Percentiles rank a stretch among this genome's conserved stretches.
Evolutionary conservation across 2,329 filamentous ascomycete species (phyloP).

Genomic region (Bretziella fagacearum): DNA sequence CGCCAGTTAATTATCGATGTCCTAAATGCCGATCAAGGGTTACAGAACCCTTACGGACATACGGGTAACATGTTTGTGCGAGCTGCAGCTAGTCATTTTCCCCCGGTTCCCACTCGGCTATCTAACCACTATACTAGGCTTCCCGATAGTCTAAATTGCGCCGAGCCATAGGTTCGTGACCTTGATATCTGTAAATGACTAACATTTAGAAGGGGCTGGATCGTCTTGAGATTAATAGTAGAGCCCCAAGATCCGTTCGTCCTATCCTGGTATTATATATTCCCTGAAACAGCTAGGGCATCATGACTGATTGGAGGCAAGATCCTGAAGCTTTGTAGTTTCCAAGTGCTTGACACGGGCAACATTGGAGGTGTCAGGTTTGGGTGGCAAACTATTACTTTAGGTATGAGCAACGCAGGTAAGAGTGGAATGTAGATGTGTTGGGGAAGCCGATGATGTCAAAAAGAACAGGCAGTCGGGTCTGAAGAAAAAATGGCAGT

Average conservation of each 20-base stretch:
- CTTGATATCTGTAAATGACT: too few species aligned
- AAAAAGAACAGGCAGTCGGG: too few species aligned
- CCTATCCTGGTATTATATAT: neutral
- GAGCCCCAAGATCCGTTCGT: neutral
- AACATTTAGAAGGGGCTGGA: too few species aligned
- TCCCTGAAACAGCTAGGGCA: neutral
- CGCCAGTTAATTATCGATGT: neutral
- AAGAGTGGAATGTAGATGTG: too few species aligned
- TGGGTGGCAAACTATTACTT: too few species aligned
- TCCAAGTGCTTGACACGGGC: too few species aligned
- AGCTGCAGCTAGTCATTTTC: neutral
- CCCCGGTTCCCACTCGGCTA: neutral
- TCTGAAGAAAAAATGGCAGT: too few species aligned
- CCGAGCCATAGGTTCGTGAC: too few species aligned
- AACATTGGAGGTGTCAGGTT: too few species aligned
- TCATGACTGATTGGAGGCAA: neutral
- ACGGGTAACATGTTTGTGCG: neutral
- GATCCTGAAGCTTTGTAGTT: neutral
- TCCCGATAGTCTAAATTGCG: neutral
- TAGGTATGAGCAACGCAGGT: too few species aligned
- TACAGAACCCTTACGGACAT: neutral
- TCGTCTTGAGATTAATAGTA: too few species aligned
- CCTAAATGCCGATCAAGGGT: neutral
- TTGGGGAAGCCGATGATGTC: too few species aligned
- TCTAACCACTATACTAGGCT: neutral